Conservation (phyloP, 495 filamentous ascomycete species). For the Neurospora sp. region DNA sequence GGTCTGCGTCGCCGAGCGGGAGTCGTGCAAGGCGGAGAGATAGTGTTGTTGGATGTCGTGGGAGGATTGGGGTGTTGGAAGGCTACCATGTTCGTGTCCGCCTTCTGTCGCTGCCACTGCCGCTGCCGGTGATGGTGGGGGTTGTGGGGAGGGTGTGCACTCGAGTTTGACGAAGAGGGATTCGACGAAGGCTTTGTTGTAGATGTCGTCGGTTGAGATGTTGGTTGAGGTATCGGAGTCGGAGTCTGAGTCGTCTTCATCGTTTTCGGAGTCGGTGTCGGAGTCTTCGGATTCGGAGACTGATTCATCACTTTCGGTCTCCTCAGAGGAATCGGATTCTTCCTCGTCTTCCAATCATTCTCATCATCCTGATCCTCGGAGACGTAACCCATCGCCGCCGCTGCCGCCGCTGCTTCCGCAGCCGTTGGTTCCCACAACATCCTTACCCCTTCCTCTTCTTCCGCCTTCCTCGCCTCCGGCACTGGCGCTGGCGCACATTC, state of each 20-base stretch:
- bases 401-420: not conserved
- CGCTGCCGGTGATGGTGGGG: not conserved
- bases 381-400: not conserved
- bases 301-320: not conserved
- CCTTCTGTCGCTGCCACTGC: not conserved
- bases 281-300: not conserved
- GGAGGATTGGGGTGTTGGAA: not conserved
- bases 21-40: not conserved
- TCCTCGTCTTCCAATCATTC: not conserved
- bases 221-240: not conserved
- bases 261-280: not conserved
- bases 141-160: not conserved
- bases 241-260: not conserved
- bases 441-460: not conserved
- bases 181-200: not conserved
- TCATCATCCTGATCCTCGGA: not conserved
- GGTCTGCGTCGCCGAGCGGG: not conserved
- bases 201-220: not conserved
- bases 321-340: not conserved
- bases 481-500: not conserved
- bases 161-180: not conserved
- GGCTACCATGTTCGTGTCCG: not conserved
- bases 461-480: not conserved
- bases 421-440: not conserved
- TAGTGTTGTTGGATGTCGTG: not conserved